Evolutionary conservation across 257 asterid species (phyloP).

Genomic region (Penstemon eatonii): DNA sequence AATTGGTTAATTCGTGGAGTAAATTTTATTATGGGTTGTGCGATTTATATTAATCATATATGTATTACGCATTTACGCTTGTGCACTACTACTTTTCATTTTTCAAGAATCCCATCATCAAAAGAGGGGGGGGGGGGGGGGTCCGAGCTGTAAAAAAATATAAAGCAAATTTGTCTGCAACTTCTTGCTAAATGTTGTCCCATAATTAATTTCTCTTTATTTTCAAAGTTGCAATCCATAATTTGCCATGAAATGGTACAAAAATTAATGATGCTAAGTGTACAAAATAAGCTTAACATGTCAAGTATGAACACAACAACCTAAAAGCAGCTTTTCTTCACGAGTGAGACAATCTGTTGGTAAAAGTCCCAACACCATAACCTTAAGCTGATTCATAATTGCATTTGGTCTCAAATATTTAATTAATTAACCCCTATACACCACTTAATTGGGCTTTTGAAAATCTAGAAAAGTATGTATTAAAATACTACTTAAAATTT

Average conservation of each 20-base stretch:
- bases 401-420: constrained; percentile 18
- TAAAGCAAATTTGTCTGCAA: too few species aligned
- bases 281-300: constrained; percentile 14
- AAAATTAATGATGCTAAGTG: constrained; percentile 18
- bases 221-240: too few species aligned
- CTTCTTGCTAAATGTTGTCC: constrained; percentile 15
- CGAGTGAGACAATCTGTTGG: constrained; percentile 35
- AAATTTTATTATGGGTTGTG: too few species aligned
- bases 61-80: too few species aligned
- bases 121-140: too few species aligned
- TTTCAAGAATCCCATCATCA: too few species aligned
- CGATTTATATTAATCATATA: too few species aligned
- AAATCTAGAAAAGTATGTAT: constrained; percentile 7
- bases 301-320: constrained; percentile 41
- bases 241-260: neutral
- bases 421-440: neutral
- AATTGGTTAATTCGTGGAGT: too few species aligned
- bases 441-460: neutral
- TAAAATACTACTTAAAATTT: neutral
- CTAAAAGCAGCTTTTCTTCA: constrained; percentile 23
- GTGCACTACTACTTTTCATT: too few species aligned
- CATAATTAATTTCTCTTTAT: neutral
- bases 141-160: too few species aligned
- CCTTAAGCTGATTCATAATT: constrained; percentile 31
- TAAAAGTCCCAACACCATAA: constrained; percentile 31